These are phyloP conservation scores for Ceratobasidium sp. DNA, from an alignment of 1,284 basidiomycete genomes.

Conservation along the genomic window DNA sequence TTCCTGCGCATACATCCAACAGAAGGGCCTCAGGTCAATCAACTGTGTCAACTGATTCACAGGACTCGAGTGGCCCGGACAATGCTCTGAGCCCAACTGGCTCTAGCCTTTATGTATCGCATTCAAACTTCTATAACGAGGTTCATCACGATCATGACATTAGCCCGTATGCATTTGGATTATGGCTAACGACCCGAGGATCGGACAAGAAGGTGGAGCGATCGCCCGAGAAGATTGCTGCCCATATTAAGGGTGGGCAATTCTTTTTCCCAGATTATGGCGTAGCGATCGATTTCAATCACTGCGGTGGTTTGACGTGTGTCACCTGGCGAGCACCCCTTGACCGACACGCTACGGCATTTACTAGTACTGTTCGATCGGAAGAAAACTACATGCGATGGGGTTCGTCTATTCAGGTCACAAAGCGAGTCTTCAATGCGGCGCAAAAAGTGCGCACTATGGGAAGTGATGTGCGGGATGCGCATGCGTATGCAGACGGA, in stretches of 20 bases:
- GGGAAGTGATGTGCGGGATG: not conserved
- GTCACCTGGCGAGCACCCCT: not conserved
- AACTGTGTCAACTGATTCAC: no score
- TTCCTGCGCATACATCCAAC: no score
- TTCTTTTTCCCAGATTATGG: constrained; percentile 5
- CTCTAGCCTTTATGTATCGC: not conserved
- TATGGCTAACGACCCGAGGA: not conserved
- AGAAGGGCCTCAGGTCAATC: no score
- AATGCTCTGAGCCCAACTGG: no score
- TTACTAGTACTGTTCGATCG: not conserved
- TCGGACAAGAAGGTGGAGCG: not conserved
- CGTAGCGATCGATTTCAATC: constrained; percentile 1
- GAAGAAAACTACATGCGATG: not conserved
- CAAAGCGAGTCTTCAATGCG: not conserved
- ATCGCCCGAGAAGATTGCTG: not conserved
- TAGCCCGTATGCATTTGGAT: not conserved
- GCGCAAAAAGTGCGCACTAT: not conserved
- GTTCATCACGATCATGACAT: not conserved
- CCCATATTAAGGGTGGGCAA: not conserved
- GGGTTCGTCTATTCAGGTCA: constrained; percentile 2
- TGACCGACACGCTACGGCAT: constrained; percentile 3
- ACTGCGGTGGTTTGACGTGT: not conserved
- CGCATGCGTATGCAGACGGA: not conserved
- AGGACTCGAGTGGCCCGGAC: no score
- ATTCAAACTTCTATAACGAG: not conserved